Conservation (phyloP, 331 rosid species). For the Rhamnella rubrinervis region DNA sequence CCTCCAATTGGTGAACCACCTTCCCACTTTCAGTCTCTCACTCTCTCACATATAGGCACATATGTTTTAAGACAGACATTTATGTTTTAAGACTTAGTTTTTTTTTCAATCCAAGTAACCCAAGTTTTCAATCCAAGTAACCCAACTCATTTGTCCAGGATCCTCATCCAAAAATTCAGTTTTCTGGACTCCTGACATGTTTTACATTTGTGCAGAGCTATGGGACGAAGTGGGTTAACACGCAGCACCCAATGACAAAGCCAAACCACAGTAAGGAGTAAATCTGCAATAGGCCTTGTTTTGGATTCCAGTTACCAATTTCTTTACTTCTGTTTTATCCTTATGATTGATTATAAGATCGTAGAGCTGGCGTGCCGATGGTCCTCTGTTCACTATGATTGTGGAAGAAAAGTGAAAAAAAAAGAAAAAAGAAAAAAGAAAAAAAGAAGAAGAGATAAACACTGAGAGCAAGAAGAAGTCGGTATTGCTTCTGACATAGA, state of each 20-base stretch:
- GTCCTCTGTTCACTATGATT: conserved; percentile 37
- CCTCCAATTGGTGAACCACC: too few species aligned
- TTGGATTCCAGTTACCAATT: conserved; percentile 29
- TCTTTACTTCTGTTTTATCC: conserved; percentile 20
- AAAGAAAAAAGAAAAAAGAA: conserved; percentile 29
- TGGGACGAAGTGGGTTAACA: conserved; percentile 88
- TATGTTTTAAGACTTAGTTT: not conserved
- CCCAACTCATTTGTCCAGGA: not conserved
- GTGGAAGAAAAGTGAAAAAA: conserved; percentile 6
- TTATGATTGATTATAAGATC: conserved; percentile 55
- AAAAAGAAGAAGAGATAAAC: not conserved
- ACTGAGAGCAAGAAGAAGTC: conserved; percentile 22
- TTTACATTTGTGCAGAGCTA: conserved; percentile 51
- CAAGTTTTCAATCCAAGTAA: not conserved
- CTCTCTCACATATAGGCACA: too few species aligned
- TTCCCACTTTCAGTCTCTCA: too few species aligned
- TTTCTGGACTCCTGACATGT: conserved; percentile 22
- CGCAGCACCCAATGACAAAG: conserved; percentile 92
- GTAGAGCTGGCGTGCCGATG: conserved; percentile 60
- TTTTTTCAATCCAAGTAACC: not conserved
- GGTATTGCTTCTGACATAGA: conserved; percentile 86
- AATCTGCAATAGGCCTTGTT: conserved; percentile 40
- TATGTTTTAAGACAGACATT: too few species aligned
- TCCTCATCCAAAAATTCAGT: not conserved
- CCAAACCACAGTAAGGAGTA: conserved; percentile 34